phyloP scores from a whole-genome alignment of 2,329 filamentous ascomycete species.

The Colletotrichum orchidophilum region DNA sequence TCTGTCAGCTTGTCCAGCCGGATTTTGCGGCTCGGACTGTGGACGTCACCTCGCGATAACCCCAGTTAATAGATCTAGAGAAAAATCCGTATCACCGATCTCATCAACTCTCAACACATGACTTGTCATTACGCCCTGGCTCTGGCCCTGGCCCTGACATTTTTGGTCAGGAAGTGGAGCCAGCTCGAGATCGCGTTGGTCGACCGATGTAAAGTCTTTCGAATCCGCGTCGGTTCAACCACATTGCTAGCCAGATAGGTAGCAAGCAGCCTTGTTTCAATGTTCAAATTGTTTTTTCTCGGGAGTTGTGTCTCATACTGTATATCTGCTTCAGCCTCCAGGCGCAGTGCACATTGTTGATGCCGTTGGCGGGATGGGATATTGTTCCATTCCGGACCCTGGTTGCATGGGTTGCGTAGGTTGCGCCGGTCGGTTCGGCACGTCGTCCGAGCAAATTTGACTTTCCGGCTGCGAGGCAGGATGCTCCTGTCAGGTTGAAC shows the following conservation, averaged over 20 bases:
- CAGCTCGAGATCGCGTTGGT: not conserved
- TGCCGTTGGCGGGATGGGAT: not conserved
- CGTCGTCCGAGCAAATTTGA: not conserved
- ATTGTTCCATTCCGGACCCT: not conserved
- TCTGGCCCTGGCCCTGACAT: not conserved
- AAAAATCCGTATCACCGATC: not conserved
- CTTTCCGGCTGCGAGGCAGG: not conserved
- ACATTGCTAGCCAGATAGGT: not conserved
- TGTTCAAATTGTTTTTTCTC: not conserved
- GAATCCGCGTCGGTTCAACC: not conserved
- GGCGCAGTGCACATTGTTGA: not conserved
- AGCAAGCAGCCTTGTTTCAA: too few relatives aligned
- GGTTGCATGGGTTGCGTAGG: not conserved
- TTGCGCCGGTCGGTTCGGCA: not conserved
- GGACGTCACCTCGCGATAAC: not conserved
- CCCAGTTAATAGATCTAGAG: not conserved
- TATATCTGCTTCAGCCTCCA: not conserved
- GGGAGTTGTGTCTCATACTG: not conserved
- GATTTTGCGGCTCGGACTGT: not conserved
- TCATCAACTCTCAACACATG: too few relatives aligned
- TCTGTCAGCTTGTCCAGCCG: too few relatives aligned
- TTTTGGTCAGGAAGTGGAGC: slow-evolving; percentile 19
- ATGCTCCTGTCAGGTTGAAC: too few relatives aligned
- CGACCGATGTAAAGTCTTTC: not conserved
- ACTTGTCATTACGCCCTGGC: too few relatives aligned